Evolutionary conservation across 1,139 yeast genomes (phyloP), one percentile per base, ranked within the genome.

Genomic region (Kodamaea suecica): DNA sequence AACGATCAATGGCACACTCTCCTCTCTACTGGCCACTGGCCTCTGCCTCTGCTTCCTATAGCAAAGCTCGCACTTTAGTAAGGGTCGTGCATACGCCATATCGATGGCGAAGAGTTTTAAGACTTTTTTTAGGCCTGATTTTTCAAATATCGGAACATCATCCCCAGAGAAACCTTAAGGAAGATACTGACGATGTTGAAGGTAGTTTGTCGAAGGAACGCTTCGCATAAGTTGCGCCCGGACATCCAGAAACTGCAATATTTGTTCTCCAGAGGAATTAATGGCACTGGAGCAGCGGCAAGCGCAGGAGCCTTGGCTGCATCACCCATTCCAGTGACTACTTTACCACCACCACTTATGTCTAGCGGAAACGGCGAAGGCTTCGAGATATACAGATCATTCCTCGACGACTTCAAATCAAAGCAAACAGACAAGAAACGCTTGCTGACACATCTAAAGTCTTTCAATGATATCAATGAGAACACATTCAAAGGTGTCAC

Each of bases 381-480:
- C 17, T 42, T 42, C 23, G 41, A 41, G 31, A 38, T 41, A 37
- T 45, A 45, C 39, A 41, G 44, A 26, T 39, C 43, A 14, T 40
- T 45, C 23, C 35, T 47, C 11, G 48, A 44, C 24, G 48, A 47
- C 33, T 15, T 16, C 30, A 16, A 17, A 10, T 16, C 23, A 9
- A 30, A 30, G 20, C 23, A 20, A 10, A 19, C 30, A 5, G 31
- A 31, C 14, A 31, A 29, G 17, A 34, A 31, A 24, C 26, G 26
- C 8, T 12, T 24, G 7, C 36, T 29, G 38, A 39, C 50, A 17
- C 51, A 50, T 38, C 38, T 44, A 27, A 56, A 56, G 37, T 43
- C 59, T 8, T 57, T 55, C 38, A 43, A 43, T 10, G 59, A 57
- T 12, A 53, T 58, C 7, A 44, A 48, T 19, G 45, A 42, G 13